Evolutionary conservation across 176 grass and related monocot genomes (phyloP), one percentile per base, ranked within the genome.

Genomic region (Triticum turgidum): DNA sequence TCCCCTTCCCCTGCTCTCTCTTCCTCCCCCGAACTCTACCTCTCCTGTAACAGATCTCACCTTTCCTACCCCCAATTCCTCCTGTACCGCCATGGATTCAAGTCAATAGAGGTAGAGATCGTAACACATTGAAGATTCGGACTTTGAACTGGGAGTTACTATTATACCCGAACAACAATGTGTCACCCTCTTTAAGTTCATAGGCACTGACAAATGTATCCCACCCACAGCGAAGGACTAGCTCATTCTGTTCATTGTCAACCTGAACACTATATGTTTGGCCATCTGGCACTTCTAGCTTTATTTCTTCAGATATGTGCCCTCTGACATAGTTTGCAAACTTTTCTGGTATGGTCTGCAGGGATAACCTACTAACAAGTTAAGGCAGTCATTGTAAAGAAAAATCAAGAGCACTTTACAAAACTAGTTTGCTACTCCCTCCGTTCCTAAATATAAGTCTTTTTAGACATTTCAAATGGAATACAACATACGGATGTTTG

Each of bases 71-170:
- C 25, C 25, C 25, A 27, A 27, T 27, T 27, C 25, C 25, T 27
- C 25, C 25, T 27, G 25, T 27, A 27, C 25, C 25, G 25, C 25
- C 25, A 27, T 27, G 25, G 25, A 27, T 27, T 27, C 25, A 27
- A 27, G 25, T 27, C 25, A 27, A 27, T 27, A 27, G 25, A 27
- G 25, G 25, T 27, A 27, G 25, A 27, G 25, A 27, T 27, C 25
- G 25, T 27, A 27, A 27, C 25, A 34, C 18, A 27, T 78, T 71
- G 38, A 90, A 90, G 66, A 90, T 77, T 12, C 33, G 17, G 65
- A 90, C 88, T 62, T 86, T 67, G 65, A 90, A 90, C 22, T 45
- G 67, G 27, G 78, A 82, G 9, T 66, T 77, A 30, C 83, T 34
- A 15, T 29, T 78, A 74, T 82, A 90, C 37, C 32, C 44, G 11